Percentiles rank a stretch among this genome's conserved stretches.
phyloP scores from a whole-genome alignment of 176 grass and related monocot genomes.

The Bolboschoenus planiculmis region DNA sequence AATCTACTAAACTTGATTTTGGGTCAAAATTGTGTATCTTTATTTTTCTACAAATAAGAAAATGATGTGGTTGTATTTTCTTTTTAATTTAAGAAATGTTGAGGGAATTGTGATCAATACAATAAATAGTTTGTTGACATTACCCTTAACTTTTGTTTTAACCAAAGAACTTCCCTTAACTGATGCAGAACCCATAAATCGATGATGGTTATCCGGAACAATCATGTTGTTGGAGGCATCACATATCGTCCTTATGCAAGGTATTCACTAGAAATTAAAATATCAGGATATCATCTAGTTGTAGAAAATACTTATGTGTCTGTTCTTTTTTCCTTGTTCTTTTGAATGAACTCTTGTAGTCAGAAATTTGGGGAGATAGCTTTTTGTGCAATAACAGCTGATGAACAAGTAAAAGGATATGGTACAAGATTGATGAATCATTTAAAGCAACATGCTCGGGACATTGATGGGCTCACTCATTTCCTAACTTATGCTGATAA shows the following conservation, averaged over 20 bases:
- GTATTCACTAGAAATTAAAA: conserved; percentile 29
- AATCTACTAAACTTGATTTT: background rate
- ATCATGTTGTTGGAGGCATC: conserved; percentile 93
- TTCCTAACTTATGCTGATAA: conserved; percentile 99
- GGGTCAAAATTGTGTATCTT: background rate
- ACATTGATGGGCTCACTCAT: conserved; percentile 89
- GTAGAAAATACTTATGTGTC: background rate
- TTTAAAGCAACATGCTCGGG: conserved; percentile 94
- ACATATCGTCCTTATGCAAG: conserved; percentile 94
- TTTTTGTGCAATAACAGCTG: conserved; percentile 95
- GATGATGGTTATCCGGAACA: conserved; percentile 99
- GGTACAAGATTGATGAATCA: conserved; percentile 99
- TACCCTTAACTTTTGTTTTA: background rate
- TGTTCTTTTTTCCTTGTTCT: background rate
- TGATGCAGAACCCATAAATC: conserved; percentile 92
- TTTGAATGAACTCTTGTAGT: conserved; percentile 39
- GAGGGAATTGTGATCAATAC: background rate
- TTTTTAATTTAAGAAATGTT: background rate
- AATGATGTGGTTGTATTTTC: background rate
- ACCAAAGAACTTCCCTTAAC: background rate
- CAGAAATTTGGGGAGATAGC: conserved; percentile 98
- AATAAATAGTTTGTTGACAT: background rate
- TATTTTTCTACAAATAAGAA: background rate
- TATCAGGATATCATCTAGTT: conserved; percentile 4
- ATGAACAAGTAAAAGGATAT: conserved; percentile 99